A percentile compares a stretch with the other conserved stretches of the same genome.
These are phyloP conservation scores for Aspergillus bridgeri DNA, from an alignment of 495 filamentous ascomycete species.

Conservation along the genomic window DNA sequence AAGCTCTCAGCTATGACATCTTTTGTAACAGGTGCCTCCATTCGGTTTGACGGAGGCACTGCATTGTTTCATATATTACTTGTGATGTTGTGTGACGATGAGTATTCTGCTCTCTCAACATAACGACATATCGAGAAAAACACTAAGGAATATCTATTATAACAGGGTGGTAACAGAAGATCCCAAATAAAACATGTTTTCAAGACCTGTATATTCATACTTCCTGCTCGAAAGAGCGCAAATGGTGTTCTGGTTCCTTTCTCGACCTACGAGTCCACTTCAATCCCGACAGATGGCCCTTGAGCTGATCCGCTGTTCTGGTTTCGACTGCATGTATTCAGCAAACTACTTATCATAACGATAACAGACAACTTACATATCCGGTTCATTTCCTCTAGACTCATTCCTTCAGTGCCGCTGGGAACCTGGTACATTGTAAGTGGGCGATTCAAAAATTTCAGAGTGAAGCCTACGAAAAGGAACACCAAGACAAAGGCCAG, in stretches of 20 bases:
- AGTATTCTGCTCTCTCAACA: no score
- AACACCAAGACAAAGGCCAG: conserved; percentile 61
- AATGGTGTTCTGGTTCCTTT: no score
- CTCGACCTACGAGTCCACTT: no score
- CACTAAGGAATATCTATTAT: no score
- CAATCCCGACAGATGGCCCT: not conserved
- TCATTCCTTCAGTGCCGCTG: conserved; percentile 22
- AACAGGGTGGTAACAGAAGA: no score
- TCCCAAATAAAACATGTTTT: no score
- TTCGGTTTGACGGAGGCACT: not conserved
- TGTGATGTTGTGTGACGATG: no score
- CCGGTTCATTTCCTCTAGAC: conserved; percentile 28
- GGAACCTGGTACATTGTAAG: conserved; percentile 8
- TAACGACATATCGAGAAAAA: no score
- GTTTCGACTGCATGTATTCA: not conserved
- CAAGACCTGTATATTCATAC: no score
- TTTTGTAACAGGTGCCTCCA: not conserved
- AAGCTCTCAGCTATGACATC: not conserved
- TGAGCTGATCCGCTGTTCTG: not conserved
- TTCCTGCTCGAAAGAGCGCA: no score
- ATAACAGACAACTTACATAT: conserved; percentile 20
- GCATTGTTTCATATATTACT: no score
- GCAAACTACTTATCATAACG: not conserved
- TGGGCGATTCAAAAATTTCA: conserved; percentile 10
- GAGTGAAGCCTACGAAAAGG: conserved; percentile 44